Base-by-base conservation (phyloP, 441 rosid species). In the Gossypium trilobum region DNA sequence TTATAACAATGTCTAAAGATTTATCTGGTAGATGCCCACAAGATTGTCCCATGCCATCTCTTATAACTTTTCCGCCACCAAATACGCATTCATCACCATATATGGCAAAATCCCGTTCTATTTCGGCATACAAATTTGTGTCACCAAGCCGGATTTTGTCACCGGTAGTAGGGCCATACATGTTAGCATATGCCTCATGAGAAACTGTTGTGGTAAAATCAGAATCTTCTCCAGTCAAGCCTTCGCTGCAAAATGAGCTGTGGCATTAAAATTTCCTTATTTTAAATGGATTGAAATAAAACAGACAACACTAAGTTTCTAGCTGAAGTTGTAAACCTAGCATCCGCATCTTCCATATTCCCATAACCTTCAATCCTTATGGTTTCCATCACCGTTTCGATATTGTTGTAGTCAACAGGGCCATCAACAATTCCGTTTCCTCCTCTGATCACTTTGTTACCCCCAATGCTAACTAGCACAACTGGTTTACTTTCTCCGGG, bases 1-100 rank as follows among this genome's bases (percentile, higher is more conserved):
- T 91, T 73, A 94, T 90, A 46, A 90, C 90, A 71, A 86, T 83
- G 77, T 94, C 97, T 62, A 92, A 86, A 56, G 88, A 82, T 58
- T 80, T 81, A 62, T 74, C 70, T 56, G 91, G 82, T 70, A 23
- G 10, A 70, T 77, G 71, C 55, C 87, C 91, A 65, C 85, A 76
- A 19, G 88, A 81, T 80, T 94, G 98, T 55, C 98, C 98, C 97
- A 92, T 90, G 79, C 98, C 97, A 73, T 94, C 98, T 81, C 98
- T 85, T 78, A 94, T 74, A 74, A 94, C 98, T 85, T 94, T 92
- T 73, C 98, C 98, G 55, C 97, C 97, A 60, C 98, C 98, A 75
- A 94, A 94, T 48, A 94, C 87, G 39, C 98, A 89, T 84, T 94
- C 98, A 85, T 94, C 98, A 1, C 98, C 98, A 83, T 89, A 85